phyloP scores from a whole-genome alignment of 257 asterid genomes.

The Solanum pimpinellifolium region DNA sequence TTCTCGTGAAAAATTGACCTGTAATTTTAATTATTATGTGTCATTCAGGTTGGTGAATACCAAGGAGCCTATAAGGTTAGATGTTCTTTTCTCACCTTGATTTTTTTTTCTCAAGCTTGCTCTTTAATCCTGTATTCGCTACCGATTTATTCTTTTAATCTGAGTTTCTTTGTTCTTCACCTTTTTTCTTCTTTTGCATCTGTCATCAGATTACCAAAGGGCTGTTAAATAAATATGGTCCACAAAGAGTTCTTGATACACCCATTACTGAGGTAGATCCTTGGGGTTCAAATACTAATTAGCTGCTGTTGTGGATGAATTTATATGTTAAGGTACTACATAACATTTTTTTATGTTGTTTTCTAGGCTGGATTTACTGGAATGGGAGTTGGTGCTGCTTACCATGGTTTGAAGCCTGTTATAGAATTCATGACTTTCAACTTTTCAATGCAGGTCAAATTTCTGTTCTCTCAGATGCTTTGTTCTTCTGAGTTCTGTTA shows the following conservation, averaged over 20 bases:
- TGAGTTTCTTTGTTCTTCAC: neutral
- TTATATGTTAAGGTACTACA: neutral
- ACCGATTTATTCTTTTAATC: neutral
- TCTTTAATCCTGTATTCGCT: neutral
- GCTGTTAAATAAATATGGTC: slow-evolving; percentile 84
- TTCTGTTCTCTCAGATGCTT: neutral
- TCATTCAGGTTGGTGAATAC: slow-evolving; percentile 86
- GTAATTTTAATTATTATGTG: neutral
- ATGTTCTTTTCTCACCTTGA: neutral
- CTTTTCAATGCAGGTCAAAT: slow-evolving; percentile 91
- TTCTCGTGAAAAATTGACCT: neutral
- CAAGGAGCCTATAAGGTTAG: slow-evolving; percentile 98
- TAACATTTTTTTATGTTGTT: slow-evolving; percentile 4
- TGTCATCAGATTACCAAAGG: slow-evolving; percentile 70
- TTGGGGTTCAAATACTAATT: neutral
- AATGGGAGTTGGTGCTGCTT: slow-evolving; percentile 95
- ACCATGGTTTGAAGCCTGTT: slow-evolving; percentile 79
- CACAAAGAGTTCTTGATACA: slow-evolving; percentile 79
- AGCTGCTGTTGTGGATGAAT: neutral
- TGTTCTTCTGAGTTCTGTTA: neutral
- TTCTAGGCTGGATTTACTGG: slow-evolving; percentile 92
- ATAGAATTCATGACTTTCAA: slow-evolving; percentile 93
- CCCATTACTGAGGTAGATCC: slow-evolving; percentile 89
- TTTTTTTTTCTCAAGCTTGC: neutral
- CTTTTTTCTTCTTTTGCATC: neutral